Evolutionary conservation across 2,329 filamentous ascomycete species (phyloP).

Genomic region (Ceratocystis albifundus): DNA sequence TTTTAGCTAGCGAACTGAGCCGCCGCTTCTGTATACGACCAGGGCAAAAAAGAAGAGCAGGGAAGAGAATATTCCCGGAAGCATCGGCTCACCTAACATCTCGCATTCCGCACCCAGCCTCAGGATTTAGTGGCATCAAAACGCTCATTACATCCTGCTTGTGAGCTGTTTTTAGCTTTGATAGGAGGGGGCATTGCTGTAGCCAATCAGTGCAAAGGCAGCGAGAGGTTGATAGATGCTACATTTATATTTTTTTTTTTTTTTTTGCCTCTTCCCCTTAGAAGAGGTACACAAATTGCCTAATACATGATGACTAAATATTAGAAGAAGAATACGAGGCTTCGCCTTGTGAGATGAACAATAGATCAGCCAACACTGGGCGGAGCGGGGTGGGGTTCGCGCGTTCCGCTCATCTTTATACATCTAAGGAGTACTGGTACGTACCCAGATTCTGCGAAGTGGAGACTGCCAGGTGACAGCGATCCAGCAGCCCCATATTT

Average conservation of each 20-base stretch:
- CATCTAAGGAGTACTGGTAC: not conserved
- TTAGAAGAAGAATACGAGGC: not conserved
- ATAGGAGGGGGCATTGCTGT: not conserved
- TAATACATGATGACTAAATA: not conserved
- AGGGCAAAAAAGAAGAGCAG: not conserved
- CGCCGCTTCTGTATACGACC: not conserved
- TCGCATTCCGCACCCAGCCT: not conserved
- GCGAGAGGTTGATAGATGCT: not conserved
- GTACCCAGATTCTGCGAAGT: not conserved
- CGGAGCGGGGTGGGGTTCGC: not conserved
- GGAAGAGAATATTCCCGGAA: not conserved
- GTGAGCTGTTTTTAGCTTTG: not conserved
- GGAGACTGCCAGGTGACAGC: not conserved
- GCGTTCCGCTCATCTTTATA: not conserved
- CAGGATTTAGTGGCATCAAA: not conserved
- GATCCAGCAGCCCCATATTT: not conserved
- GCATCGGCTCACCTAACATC: not conserved
- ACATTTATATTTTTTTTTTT: not conserved
- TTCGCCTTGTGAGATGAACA: not conserved
- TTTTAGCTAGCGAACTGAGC: not conserved
- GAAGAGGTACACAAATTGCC: not conserved
- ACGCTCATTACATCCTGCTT: not conserved
- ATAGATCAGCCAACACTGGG: not conserved
- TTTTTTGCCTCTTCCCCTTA: not conserved
- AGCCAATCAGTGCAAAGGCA: slow-evolving; percentile 4